phyloP scores from a whole-genome alignment of 345 rosid species.

The Pugionium cornutum region DNA sequence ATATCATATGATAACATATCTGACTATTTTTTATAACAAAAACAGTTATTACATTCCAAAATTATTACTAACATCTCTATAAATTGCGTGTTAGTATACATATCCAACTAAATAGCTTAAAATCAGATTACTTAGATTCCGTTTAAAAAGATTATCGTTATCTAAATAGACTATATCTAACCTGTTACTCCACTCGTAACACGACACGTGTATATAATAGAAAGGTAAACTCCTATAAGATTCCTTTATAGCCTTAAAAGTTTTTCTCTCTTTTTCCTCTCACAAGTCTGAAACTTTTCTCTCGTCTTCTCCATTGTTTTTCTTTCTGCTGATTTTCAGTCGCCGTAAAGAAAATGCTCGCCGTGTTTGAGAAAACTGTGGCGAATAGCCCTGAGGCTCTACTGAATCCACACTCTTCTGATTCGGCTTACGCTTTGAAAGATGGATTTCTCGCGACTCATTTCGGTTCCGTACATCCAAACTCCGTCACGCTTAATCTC shows the following conservation, averaged over 20 bases:
- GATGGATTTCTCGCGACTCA: conserved; percentile 64
- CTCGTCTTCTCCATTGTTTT: not conserved
- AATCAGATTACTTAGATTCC: not conserved
- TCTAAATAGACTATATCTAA: too few relatives aligned
- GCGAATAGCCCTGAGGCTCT: conserved; percentile 87
- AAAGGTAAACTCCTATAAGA: conserved; percentile 19
- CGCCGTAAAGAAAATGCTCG: conserved; percentile 52
- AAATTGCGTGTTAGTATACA: not conserved
- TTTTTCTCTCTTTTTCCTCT: conserved; percentile 11
- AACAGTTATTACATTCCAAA: not conserved
- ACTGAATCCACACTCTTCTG: conserved; percentile 58
- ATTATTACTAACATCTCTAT: not conserved
- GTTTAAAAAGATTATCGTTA: too few relatives aligned
- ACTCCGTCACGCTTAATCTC: conserved; percentile 69
- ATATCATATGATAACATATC: too few relatives aligned
- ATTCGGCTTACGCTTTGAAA: conserved; percentile 55
- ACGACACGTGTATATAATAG: not conserved
- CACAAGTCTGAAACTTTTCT: conserved; percentile 18
- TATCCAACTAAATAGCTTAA: not conserved
- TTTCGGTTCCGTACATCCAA: conserved; percentile 51
- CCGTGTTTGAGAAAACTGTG: conserved; percentile 83
- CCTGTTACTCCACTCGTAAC: not conserved
- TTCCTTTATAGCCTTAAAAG: conserved; percentile 34
- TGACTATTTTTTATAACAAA: not conserved
- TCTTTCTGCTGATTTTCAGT: not conserved